phyloP scores from a whole-genome alignment of 2,329 filamentous ascomycete species.

The Penicillium sp. region DNA sequence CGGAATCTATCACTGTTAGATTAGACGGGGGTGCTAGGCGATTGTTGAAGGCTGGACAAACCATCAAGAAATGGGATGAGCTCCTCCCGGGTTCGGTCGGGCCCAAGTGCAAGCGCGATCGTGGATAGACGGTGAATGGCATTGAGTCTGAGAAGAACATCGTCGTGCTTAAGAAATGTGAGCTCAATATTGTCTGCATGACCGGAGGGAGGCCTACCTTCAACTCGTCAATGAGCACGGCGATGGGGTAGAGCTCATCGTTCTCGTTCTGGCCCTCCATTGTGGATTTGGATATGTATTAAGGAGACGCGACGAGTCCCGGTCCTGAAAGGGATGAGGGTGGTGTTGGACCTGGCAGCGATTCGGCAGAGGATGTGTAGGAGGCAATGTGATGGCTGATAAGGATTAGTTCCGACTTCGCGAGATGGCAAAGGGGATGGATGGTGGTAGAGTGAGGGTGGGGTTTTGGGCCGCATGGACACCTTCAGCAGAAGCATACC shows the following conservation, averaged over 20 bases:
- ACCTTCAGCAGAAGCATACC: slow-evolving; percentile 29
- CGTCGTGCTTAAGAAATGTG: slow-evolving; percentile 72
- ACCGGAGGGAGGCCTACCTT: slow-evolving; percentile 61
- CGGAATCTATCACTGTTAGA: slow-evolving; percentile 68
- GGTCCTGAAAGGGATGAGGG: slow-evolving; percentile 29
- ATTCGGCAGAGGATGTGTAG: slow-evolving; percentile 1
- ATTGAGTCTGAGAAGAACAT: slow-evolving; percentile 95
- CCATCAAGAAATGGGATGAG: slow-evolving; percentile 98
- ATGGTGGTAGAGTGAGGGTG: slow-evolving; percentile 29
- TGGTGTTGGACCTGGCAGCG: slow-evolving; percentile 18
- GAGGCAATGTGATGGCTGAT: slow-evolving; percentile 6
- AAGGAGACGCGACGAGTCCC: slow-evolving; percentile 29
- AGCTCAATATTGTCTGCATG: slow-evolving; percentile 14
- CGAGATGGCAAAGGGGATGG: slow-evolving; percentile 28
- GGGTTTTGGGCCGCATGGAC: slow-evolving; percentile 38
- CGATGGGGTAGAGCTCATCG: slow-evolving; percentile 99
- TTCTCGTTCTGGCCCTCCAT: slow-evolving; percentile 93
- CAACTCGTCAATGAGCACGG: slow-evolving; percentile 98
- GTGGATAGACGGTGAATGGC: slow-evolving; percentile 97
- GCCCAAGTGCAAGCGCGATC: slow-evolving; percentile 91
- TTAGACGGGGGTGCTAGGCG: slow-evolving; percentile 21
- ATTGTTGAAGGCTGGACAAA: slow-evolving; percentile 52
- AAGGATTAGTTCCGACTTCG: slow-evolving; percentile 18
- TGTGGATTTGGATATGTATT: slow-evolving; percentile 45
- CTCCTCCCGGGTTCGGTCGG: slow-evolving; percentile 96